phyloP scores from a whole-genome alignment of 768 basidiomycete genomes.

The Psilocybe sp. region DNA sequence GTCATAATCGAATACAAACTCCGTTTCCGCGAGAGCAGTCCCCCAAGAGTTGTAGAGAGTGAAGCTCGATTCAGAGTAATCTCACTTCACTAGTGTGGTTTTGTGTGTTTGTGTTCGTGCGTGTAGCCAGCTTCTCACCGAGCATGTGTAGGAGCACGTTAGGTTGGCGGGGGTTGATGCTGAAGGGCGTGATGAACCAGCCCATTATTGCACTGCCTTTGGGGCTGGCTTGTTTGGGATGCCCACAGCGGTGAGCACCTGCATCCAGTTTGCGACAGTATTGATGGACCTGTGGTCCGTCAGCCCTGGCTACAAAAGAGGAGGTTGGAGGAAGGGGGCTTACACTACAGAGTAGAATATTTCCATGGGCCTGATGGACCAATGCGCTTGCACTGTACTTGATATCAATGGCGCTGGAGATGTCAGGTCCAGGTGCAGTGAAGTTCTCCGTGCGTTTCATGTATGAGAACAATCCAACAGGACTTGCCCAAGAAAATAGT shows the following conservation, averaged over 20 bases:
- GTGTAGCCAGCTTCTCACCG: too few relatives aligned
- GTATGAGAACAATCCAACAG: conserved; percentile 37
- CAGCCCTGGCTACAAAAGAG: background rate
- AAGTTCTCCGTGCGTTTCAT: conserved; percentile 58
- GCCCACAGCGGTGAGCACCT: conserved; percentile 44
- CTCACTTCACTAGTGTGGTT: too few relatives aligned
- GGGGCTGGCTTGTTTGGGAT: conserved; percentile 36
- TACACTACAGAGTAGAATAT: conserved; percentile 45
- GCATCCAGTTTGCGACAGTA: conserved; percentile 54
- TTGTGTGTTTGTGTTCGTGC: too few relatives aligned
- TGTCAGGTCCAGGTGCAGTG: conserved; percentile 38
- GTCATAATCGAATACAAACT: too few relatives aligned
- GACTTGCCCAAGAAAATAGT: too few relatives aligned
- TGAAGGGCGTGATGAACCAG: conserved; percentile 51
- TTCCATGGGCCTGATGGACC: conserved; percentile 45
- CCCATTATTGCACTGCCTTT: conserved; percentile 49
- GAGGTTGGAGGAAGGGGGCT: conserved; percentile 16
- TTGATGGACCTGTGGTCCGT: conserved; percentile 37
- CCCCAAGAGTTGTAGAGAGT: too few relatives aligned
- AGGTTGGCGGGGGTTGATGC: conserved; percentile 63
- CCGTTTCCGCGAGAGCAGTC: too few relatives aligned
- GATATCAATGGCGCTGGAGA: conserved; percentile 40
- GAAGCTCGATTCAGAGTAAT: too few relatives aligned
- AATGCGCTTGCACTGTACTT: conserved; percentile 41
- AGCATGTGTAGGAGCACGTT: conserved; percentile 61